phyloP scores from a whole-genome alignment of 192 early-diverging fungal species.

The Allomyces javanicus region DNA sequence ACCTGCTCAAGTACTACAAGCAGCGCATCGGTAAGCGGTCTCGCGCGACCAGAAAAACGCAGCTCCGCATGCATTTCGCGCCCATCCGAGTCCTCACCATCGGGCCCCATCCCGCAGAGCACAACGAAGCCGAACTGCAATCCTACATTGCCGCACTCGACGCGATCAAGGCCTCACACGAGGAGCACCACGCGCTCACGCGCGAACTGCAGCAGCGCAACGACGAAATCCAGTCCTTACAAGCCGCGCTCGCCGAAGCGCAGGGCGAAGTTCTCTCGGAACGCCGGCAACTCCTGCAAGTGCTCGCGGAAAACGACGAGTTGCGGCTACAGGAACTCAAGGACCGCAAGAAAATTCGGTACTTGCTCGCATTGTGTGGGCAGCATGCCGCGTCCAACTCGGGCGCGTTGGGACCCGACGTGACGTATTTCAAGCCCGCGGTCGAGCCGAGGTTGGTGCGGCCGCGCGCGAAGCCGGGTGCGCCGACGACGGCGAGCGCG shows the following conservation, averaged over 20 bases:
- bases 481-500: too few relatives aligned
- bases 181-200: constrained; percentile 20
- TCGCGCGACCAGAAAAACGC: too few relatives aligned
- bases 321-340: constrained; percentile 35
- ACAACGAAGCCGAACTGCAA: not conserved
- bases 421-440: not conserved
- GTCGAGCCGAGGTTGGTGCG: not conserved
- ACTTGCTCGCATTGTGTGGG: constrained; percentile 13
- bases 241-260: constrained; percentile 22
- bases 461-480: too few relatives aligned
- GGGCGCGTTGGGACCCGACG: not conserved
- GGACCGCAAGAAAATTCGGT: constrained; percentile 35
- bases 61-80: too few relatives aligned
- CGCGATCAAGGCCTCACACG: constrained; percentile 14
- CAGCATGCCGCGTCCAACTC: not conserved
- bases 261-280: constrained; percentile 28
- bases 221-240: constrained; percentile 22
- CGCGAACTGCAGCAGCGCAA: constrained; percentile 27
- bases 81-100: too few relatives aligned
- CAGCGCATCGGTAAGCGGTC: constrained; percentile 13
- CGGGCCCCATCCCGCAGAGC: not conserved
- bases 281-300: constrained; percentile 15
- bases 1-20: constrained; percentile 16
- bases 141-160: not conserved
- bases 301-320: constrained; percentile 31